Base-by-base conservation (phyloP, 2,329 filamentous ascomycete genomes). In the Epichloe amarillans region DNA sequence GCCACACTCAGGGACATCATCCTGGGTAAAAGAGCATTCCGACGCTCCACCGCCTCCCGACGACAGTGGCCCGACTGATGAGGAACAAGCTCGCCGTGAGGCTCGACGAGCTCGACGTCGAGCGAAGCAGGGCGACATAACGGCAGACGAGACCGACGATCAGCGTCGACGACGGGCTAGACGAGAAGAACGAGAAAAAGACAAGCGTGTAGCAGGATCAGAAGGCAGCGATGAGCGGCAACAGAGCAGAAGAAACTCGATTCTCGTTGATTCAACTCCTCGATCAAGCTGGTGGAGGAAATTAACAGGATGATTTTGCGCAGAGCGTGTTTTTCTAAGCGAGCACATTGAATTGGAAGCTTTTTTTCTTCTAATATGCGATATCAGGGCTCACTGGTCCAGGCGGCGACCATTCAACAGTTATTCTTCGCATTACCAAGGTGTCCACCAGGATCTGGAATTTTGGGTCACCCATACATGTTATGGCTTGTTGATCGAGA, bases 21-120 rank as follows among this genome's bases (percentile, higher is more conserved):
- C 78, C 0, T 83, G 80, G 80, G 79, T 83, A 4, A 82, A 82
- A 62, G 79, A 83, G 12, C 74, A 81, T 57, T 77, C 75, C 2
- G 80, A 82, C 56, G 79, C 78, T 3, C 77, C 77, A 2, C 77
- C 79, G 3, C 79, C 79, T 2, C 77, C 76, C 1, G 70, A 72
- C 0, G 67, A 68, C 39, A 57, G 58, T 43, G 66, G 64, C 15
- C 61, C 52, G 11, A 53, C 61, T 3, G 71, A 74, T 10, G 72
- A 75, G 30, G 75, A 76, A 19, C 72, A 72, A 46, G 72, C 70
- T 10, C 69, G 74, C 12, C 73, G 73, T 8, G 75, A 76, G 46
- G 71, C 69, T 5, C 70, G 73, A 15, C 65, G 71, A 45, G 66
- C 71, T 15, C 69, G 72, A 17, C 72, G 74, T 11, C 66, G 70